Conservation (phyloP, 768 basidiomycete species). For the Dictyophora rubrovolvata region DNA sequence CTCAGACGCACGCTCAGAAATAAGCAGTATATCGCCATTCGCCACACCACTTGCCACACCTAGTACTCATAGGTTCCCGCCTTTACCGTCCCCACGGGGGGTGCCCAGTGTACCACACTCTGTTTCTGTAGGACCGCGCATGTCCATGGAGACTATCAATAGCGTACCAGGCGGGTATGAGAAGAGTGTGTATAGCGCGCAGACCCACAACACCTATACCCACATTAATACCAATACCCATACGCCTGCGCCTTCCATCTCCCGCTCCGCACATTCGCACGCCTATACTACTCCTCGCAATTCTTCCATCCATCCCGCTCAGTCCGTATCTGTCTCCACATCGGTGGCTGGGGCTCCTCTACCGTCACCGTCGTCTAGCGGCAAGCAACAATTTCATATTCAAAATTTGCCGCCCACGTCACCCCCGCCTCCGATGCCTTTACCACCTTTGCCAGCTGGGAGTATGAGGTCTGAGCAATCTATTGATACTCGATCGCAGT, state of each 20-base stretch:
- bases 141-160: background rate
- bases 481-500: background rate
- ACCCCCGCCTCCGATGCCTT: background rate
- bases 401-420: background rate
- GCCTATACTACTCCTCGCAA: no score
- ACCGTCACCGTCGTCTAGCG: background rate
- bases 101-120: background rate
- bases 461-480: background rate
- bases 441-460: background rate
- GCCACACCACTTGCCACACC: background rate
- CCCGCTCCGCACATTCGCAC: background rate
- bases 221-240: background rate
- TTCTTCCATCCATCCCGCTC: no score
- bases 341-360: background rate
- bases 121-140: background rate
- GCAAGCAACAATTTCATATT: background rate
- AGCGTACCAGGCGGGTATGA: background rate
- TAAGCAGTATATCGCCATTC: background rate
- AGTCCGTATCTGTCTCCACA: background rate
- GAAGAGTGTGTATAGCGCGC: background rate
- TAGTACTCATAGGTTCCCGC: background rate
- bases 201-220: no score
- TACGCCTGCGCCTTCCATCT: background rate
- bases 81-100: background rate
- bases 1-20: background rate